phyloP scores from a whole-genome alignment of 2,329 filamentous ascomycete genomes.

The Ustulina deusta region DNA sequence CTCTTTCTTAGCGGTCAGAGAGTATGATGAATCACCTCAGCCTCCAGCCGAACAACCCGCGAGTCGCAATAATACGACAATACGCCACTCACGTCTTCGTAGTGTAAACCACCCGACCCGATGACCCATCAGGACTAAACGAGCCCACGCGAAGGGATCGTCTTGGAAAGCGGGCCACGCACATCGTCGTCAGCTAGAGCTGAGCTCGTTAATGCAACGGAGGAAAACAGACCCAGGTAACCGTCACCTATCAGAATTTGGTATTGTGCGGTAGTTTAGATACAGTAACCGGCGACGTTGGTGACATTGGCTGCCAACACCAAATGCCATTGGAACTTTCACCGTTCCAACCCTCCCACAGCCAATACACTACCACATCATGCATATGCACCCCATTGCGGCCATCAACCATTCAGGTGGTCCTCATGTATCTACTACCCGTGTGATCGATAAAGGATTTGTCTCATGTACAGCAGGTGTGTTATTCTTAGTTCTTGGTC shows the following conservation, averaged over 20 bases:
- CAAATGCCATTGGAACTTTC: constrained; percentile 20
- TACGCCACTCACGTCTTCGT: constrained; percentile 35
- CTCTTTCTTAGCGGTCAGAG: constrained; percentile 18
- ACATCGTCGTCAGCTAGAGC: constrained; percentile 27
- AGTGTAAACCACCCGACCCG: constrained; percentile 15
- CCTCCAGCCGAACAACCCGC: constrained; percentile 12
- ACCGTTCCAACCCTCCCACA: constrained; percentile 22
- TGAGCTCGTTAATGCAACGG: constrained; percentile 34
- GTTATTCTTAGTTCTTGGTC: constrained; percentile 34
- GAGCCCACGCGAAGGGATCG: constrained; percentile 19
- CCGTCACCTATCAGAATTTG: constrained; percentile 14
- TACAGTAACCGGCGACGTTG: not conserved
- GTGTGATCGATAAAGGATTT: constrained; percentile 34
- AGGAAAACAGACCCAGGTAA: constrained; percentile 27
- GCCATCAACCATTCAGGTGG: constrained; percentile 1
- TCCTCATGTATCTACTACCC: constrained; percentile 20
- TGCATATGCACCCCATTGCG: constrained; percentile 36
- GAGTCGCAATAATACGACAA: constrained; percentile 20
- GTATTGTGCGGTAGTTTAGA: not conserved
- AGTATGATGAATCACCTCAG: constrained; percentile 1
- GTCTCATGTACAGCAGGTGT: constrained; percentile 19
- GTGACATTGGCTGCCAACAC: constrained; percentile 6
- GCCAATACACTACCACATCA: constrained; percentile 23
- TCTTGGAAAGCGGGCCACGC: constrained; percentile 24
- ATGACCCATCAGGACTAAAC: constrained; percentile 24